phyloP scores from a whole-genome alignment of 306 rosid species.

The Cicer arietinum region DNA sequence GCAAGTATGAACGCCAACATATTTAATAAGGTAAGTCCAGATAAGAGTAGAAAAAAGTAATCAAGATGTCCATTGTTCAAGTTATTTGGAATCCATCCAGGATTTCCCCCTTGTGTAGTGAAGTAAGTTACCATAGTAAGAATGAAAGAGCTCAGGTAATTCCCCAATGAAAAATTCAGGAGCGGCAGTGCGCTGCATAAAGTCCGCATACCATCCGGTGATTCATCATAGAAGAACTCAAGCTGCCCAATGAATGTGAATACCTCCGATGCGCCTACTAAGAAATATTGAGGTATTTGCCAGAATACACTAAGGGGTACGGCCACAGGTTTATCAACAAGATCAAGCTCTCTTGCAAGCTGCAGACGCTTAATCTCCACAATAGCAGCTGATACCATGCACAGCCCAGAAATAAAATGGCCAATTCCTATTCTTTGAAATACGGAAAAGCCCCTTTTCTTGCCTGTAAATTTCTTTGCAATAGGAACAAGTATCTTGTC shows the following conservation, averaged over 20 bases:
- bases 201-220: conserved; percentile 86
- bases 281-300: conserved; percentile 89
- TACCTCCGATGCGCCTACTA: conserved; percentile 82
- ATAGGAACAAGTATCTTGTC: conserved; percentile 78
- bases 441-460: conserved; percentile 75
- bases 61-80: conserved; percentile 83
- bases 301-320: conserved; percentile 77
- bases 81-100: conserved; percentile 90
- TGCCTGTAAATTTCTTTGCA: conserved; percentile 72
- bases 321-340: conserved; percentile 62
- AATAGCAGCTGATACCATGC: conserved; percentile 88
- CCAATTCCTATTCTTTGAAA: conserved; percentile 87
- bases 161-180: conserved; percentile 69
- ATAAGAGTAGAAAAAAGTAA: conserved; percentile 82
- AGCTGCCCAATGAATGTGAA: conserved; percentile 79
- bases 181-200: conserved; percentile 74
- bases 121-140: conserved; percentile 77
- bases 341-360: conserved; percentile 65
- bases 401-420: conserved; percentile 63
- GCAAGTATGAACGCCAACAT: conserved; percentile 55
- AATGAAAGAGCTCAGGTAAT: conserved; percentile 81
- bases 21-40: conserved; percentile 77
- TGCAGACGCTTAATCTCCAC: conserved; percentile 72
- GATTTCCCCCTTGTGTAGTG: conserved; percentile 64
- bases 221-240: conserved; percentile 90